phyloP scores from a whole-genome alignment of 805 yeast genomes.

The Yarrowia sp. region DNA sequence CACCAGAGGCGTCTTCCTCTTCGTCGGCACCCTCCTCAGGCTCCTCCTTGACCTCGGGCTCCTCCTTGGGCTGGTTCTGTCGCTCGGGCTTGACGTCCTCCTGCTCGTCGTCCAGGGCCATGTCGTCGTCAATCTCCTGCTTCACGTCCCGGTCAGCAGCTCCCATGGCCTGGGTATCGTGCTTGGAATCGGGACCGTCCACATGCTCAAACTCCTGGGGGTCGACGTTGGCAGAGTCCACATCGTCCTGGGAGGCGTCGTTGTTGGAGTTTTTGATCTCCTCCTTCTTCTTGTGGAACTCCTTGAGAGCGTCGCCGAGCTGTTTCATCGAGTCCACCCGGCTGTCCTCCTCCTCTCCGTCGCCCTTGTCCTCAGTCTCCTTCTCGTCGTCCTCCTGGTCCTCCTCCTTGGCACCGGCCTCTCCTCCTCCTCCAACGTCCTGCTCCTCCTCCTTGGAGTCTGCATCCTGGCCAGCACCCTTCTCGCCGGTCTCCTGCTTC shows the following conservation, averaged over 20 bases:
- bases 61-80: constrained; percentile 38
- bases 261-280: constrained; percentile 75
- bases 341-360: constrained; percentile 62
- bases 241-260: constrained; percentile 51
- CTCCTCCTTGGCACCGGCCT: constrained; percentile 87
- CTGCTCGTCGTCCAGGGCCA: constrained; percentile 52
- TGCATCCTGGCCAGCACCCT: constrained; percentile 64
- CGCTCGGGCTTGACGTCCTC: constrained; percentile 45
- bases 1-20: constrained; percentile 47
- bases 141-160: constrained; percentile 82
- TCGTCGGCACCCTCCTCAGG: constrained; percentile 45
- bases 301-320: constrained; percentile 89
- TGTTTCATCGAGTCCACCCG: constrained; percentile 66
- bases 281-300: constrained; percentile 87
- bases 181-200: constrained; percentile 65
- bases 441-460: constrained; percentile 83
- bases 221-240: constrained; percentile 53
- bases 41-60: constrained; percentile 39
- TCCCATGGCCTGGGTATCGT: constrained; percentile 91
- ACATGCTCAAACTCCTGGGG: constrained; percentile 76
- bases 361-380: constrained; percentile 51
- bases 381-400: constrained; percentile 76
- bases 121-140: constrained; percentile 65
- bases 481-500: constrained; percentile 52
- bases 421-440: constrained; percentile 83